Evolutionary conservation across 352 stramenopile genomes (phyloP), one percentile per base, ranked within the genome.

Genomic region (Globisporangium echinulatum): DNA sequence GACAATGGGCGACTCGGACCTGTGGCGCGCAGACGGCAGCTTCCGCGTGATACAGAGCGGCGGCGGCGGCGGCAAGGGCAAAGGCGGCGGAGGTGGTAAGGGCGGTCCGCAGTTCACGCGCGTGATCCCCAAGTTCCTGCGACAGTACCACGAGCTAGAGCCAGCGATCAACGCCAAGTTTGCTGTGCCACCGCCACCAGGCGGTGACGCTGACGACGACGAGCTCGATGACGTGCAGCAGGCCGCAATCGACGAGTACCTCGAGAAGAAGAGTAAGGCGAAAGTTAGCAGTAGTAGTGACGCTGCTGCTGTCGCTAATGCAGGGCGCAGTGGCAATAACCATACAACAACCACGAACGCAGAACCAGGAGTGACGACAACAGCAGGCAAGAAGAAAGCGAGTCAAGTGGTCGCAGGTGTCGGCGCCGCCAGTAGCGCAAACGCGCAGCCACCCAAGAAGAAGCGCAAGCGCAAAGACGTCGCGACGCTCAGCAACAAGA

Each of bases 71-170:
- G 69, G 64, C 5, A 61, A 49, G 13, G 62, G 68, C 8, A 50
- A 55, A 25, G 55, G 55, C 50, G 77, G 72, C 8, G 73, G 82
- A 0, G 76, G 75, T 25, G 69, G 64, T 6, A 62, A 51, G 15
- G 50, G 50, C 25, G 62, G 67, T 0, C 85, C 80, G 9, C 70
- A 91, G 61, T 94, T 91, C 69, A 94, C 76, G 39, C 82, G 82
- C 5, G 81, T 92, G 59, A 87, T 94, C 55, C 85, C 85, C 43
- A 92, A 90, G 61, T 94, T 94, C 58, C 63, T 94, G 51, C 85
- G 85, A 48, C 84, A 90, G 49, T 94, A 78, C 59, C 79, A 91
- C 58, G 69, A 78, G 38, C 25, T 33, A 33, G 68, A 73, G 42
- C 76, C 75, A 25, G 71, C 70, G 25, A 83, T 94, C 46, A 68